Evolutionary conservation across 176 grass and related monocot genomes (phyloP).

Genomic region (Oryza brachyantha): DNA sequence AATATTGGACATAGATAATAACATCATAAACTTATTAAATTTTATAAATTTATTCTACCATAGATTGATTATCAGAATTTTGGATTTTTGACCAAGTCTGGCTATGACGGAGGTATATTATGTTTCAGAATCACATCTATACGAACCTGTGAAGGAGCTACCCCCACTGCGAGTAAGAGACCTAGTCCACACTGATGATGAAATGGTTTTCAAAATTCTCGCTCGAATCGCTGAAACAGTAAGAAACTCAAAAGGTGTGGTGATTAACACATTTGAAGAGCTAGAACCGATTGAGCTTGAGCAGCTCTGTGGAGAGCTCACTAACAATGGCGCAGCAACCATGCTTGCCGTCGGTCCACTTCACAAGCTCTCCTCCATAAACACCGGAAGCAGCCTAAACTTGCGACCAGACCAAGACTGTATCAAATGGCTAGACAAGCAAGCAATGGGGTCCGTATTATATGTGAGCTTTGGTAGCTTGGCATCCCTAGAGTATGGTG

Average conservation of each 20-base stretch:
- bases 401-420: neutral
- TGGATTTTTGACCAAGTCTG: no score
- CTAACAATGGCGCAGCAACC: neutral
- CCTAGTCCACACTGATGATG: neutral
- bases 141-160: constrained; percentile 27
- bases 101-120: no score
- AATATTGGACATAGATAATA: no score
- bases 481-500: neutral
- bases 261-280: constrained; percentile 25
- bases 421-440: constrained; percentile 29
- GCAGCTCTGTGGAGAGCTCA: neutral
- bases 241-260: neutral
- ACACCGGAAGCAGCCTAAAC: neutral
- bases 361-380: constrained; percentile 22
- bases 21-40: no score
- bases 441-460: neutral
- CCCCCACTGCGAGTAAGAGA: constrained; percentile 32
- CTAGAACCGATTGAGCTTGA: constrained; percentile 11
- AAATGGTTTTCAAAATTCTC: neutral
- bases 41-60: no score
- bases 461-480: constrained; percentile 54
- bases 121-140: neutral
- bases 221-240: neutral
- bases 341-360: constrained; percentile 32
- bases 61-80: no score